Base-by-base conservation (phyloP, 2,329 filamentous ascomycete species). In the Tolypocladium tundrense region DNA sequence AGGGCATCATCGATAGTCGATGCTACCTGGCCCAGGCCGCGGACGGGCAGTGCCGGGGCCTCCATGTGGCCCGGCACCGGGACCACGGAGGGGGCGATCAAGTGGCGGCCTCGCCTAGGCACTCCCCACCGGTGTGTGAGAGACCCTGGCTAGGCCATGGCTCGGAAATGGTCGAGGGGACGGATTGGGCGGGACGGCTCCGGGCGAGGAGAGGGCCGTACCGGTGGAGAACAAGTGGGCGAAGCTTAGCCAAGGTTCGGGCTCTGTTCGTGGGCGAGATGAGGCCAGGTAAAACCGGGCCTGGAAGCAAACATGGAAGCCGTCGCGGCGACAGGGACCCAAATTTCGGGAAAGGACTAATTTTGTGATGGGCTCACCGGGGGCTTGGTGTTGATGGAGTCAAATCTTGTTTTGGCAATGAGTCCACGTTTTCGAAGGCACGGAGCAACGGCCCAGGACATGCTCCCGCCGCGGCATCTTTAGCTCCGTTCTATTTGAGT, bases 131-230 rank as follows among this genome's bases (percentile, higher is more conserved):
- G 10, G 24, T 13, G 27, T 16, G 24, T 31, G 45, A 33, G 40
- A 41, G 27, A 33, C 45, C 48, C 48, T 40, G 39, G 35, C 19
- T 13, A 41, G 24, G 21, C 45, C 35, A 2, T 33, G 55, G 40
- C 48, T 24, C 43, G 43, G 48, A 40, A 24, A 42, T 53, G 27
- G 43, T 41, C 43, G 54, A 40, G 54, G 19, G 43, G 43, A 21
- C 24, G 48, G 48, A 33, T 51, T 51, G 48, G 48, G n/a, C 48
- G 48, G 48, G 48, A n/a, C 27, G 8, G 48, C 27, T 16, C 11
- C 55, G 24, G 37, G 27, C 39, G 21, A 57, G 50, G 48, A 56
- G 59, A 60, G 58, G 59, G 59, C 56, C 58, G 58, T 56, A 58
- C 57, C 59, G 59, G 59, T 58, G 59, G 57, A 51, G 56, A 19